Conservation (phyloP, 805 yeast species). For the Kodamaea fukazawae region DNA sequence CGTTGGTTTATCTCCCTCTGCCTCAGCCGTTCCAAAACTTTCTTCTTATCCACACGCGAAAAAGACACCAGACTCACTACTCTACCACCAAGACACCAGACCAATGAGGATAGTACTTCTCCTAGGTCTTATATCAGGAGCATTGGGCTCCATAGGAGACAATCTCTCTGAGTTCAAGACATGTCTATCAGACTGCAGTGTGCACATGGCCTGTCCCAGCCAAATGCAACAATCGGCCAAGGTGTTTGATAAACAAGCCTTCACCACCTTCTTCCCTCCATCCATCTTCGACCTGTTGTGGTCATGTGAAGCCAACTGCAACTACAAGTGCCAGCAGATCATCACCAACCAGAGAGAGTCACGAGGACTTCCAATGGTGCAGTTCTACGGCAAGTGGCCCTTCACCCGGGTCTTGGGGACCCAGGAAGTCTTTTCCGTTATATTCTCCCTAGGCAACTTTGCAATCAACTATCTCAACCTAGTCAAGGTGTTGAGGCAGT, state of each 20-base stretch:
- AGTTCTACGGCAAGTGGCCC: slow-evolving; percentile 46
- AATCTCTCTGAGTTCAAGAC: slow-evolving; percentile 26
- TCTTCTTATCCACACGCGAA: too few relatives aligned
- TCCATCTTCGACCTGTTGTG: slow-evolving; percentile 17
- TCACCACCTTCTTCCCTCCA: not conserved
- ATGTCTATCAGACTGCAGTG: slow-evolving; percentile 25
- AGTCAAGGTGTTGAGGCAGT: slow-evolving; percentile 25
- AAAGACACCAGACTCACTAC: too few relatives aligned
- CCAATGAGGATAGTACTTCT: not conserved
- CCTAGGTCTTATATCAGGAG: not conserved
- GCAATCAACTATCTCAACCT: slow-evolving; percentile 30
- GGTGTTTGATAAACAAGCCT: slow-evolving; percentile 13
- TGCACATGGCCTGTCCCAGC: slow-evolving; percentile 16
- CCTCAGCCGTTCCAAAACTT: too few relatives aligned
- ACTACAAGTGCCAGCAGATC: slow-evolving; percentile 39
- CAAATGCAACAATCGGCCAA: not conserved
- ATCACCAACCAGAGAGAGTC: slow-evolving; percentile 23
- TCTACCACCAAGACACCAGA: not conserved
- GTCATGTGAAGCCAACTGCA: slow-evolving; percentile 37
- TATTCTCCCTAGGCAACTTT: slow-evolving; percentile 38
- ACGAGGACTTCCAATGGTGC: slow-evolving; percentile 28
- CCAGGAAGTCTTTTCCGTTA: slow-evolving; percentile 33
- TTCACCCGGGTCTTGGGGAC: slow-evolving; percentile 35
- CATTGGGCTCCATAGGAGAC: slow-evolving; percentile 28
- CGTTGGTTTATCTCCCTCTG: too few relatives aligned